Evolutionary conservation across 2,329 filamentous ascomycete genomes (phyloP), one percentile per base, ranked within the genome.

Genomic region (Fusarium begoniae): DNA sequence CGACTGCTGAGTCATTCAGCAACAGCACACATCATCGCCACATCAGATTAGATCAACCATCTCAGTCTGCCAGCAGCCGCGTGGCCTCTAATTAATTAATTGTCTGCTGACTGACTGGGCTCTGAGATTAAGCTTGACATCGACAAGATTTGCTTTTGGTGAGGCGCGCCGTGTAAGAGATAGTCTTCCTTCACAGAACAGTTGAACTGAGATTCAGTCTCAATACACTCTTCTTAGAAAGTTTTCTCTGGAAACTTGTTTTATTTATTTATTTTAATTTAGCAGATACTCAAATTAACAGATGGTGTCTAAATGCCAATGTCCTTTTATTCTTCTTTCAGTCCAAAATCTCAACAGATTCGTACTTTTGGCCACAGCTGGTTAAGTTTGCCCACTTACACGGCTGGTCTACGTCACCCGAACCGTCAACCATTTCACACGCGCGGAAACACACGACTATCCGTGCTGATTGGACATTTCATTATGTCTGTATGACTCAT

Each of bases 1-100:
- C 41, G 26, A 32, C 37, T 43, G 71, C 71, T 77, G 75, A 77
- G 44, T 77, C 76, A 77, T 62, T 55, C 37, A 38, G 26, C 43
- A 32, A 41, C 44, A 35, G 53, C 30, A 37, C 37, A n/a, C 41
- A 40, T 62, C 35, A 55, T 75, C 69, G 68, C 75, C 75, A 74
- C 72, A 61, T 56, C 64, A 57, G 58, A 69, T 69, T 53, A 69
- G 67, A 70, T 69, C 56, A 22, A 64, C 54, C 32, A 35, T 35
- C 32, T 35, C 47, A 66, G 51, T 61, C 45, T 70, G 15, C 44
- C 51, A 53, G 51, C 59, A 76, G 70, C 70, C 74, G 71, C 76
- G 76, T 58, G 66, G 70, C 76, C 65, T 64, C 48, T 18, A 28
- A 28, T 50, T 18, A 9, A 28, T 37, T 14, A 9, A 28, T 58